Percentiles rank a stretch among this genome's conserved stretches.
Conservation (phyloP, 768 basidiomycete species). For the Suillus placidus region DNA sequence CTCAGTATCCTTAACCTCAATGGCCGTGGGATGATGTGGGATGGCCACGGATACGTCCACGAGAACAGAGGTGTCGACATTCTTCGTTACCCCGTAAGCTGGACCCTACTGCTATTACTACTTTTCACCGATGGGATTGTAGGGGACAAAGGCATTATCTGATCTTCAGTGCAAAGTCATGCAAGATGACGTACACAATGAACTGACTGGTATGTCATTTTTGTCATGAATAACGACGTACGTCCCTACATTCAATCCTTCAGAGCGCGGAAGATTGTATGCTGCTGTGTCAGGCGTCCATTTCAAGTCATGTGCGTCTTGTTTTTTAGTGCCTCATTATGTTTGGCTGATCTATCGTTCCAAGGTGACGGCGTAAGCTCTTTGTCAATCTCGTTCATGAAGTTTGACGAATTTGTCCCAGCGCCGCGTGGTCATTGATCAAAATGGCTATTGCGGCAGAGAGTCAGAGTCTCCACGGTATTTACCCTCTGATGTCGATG, state of each 20-base stretch:
- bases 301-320: slow-evolving; percentile 19
- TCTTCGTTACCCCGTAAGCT: slow-evolving; percentile 10
- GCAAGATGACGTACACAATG: slow-evolving; percentile 9
- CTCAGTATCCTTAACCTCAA: neutral
- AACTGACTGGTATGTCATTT: slow-evolving; percentile 14
- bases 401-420: neutral
- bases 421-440: slow-evolving; percentile 1
- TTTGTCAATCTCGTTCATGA: neutral
- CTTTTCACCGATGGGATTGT: neutral
- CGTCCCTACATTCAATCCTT: neutral
- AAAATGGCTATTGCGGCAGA: neutral
- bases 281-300: slow-evolving; percentile 19
- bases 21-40: slow-evolving; percentile 12
- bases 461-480: neutral
- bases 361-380: neutral
- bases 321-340: neutral
- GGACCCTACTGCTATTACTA: neutral
- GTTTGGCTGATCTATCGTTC: neutral
- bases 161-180: slow-evolving; percentile 16
- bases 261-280: slow-evolving; percentile 18
- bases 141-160: slow-evolving; percentile 18
- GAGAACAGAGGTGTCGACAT: neutral
- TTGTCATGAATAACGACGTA: neutral
- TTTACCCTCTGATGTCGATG: neutral
- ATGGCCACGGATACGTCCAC: slow-evolving; percentile 11